Evolutionary conservation across 2,329 filamentous ascomycete genomes (phyloP), one percentile per base, ranked within the genome.

Genomic region (Apiospora arundinis): DNA sequence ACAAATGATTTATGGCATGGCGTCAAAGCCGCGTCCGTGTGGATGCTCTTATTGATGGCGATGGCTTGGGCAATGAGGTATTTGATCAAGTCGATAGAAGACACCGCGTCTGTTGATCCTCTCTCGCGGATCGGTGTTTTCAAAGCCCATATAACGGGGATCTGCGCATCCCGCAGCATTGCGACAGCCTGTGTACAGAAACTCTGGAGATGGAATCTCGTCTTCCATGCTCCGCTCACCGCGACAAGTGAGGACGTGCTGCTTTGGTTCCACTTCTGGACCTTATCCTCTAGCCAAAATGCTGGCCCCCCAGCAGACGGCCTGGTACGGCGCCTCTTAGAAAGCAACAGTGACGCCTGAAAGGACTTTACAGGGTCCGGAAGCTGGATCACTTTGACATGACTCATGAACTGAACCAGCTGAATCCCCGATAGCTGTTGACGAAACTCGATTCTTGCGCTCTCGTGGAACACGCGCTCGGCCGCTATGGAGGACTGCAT

Each of bases 191-290:
- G 7, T 7, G 28, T 18, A 16, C 60, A 65, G 23, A 65, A 65
- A 28, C 40, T 14, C 23, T 65, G 60, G 32, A 65, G 28, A n/a
- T 65, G 32, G 14, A 40, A 42, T 21, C 23, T 37, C n/a, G 23
- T 65, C 16, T 65, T 65, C 28, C 60, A 9, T 16, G 60, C n/a
- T 11, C 60, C 60, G 16, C 23, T 40, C 18, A 65, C 9, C 14
- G 23, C 40, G 5, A 65, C 32, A 65, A 65, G 60, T 11, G 60
- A 65, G 18, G 28, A 42, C 16, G 28, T 42, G 28, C 28, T 25
- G 28, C 60, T 42, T 65, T 40, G 60, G n/a, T 65, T 65, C 60
- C 60, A 65, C 21, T 16, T 40, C 60, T 40, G 60, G n/a, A 65
- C 60, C 12, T 65, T 65, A 9, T 40, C 60, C 7, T 40, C 32